These are phyloP conservation scores for Kalanchoe fedtschenkoi DNA, from an alignment of 164 flowering plant species.

Conservation along the genomic window DNA sequence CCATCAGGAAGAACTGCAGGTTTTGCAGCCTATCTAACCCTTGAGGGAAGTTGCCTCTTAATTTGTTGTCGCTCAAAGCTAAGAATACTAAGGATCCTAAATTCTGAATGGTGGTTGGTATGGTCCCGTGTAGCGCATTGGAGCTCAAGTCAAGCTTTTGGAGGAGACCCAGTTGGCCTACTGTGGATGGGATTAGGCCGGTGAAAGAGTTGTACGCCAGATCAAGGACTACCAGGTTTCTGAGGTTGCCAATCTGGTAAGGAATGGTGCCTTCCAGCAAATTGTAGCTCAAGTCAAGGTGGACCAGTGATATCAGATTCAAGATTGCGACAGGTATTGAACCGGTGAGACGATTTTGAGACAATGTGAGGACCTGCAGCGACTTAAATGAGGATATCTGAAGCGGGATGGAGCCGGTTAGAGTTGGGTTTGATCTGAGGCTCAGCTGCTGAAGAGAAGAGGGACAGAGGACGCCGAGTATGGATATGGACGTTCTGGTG, in stretches of 20 bases:
- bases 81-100: conserved; percentile 42
- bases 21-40: conserved; percentile 37
- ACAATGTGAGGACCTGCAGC: conserved; percentile 65
- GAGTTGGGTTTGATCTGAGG: conserved; percentile 61
- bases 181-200: conserved; percentile 44
- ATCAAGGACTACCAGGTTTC: conserved; percentile 55
- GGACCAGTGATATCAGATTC: conserved; percentile 33
- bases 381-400: conserved; percentile 44
- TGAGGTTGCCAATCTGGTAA: conserved; percentile 44
- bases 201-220: conserved; percentile 60
- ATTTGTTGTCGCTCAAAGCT: conserved; percentile 59
- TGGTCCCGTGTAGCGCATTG: conserved; percentile 40
- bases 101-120: conserved; percentile 43
- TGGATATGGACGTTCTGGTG: conserved; percentile 33
- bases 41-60: conserved; percentile 42
- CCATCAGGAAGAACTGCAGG: conserved; percentile 79
- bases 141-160: conserved; percentile 88
- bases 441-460: conserved; percentile 62
- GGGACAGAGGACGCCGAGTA: conserved; percentile 17
- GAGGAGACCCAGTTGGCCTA: conserved; percentile 51
- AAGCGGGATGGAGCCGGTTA: conserved; percentile 59
- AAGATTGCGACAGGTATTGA: conserved; percentile 40
- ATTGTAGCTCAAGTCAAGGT: conserved; percentile 82
- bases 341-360: conserved; percentile 54
- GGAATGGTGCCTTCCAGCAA: conserved; percentile 50